Conservation (phyloP, 2,329 filamentous ascomycete genomes). For the Apiospora hydei region DNA sequence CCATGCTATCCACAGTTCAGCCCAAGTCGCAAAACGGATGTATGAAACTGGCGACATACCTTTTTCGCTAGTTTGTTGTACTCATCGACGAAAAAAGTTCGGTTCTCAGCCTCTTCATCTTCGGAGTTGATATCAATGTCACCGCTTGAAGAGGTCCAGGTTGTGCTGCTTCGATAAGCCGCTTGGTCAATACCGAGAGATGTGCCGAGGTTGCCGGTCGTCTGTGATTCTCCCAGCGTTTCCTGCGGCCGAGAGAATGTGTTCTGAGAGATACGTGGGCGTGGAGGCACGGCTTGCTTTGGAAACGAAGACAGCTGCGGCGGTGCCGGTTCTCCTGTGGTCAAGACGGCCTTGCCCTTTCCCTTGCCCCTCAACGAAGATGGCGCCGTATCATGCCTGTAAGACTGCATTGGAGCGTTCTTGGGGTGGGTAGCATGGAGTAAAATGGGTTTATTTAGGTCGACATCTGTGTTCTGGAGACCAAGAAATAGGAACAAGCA, state of each 20-base stretch:
- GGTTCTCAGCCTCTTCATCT: conserved; percentile 56
- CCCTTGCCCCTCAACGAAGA: conserved; percentile 30
- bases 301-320: conserved; percentile 28
- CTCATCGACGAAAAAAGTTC: conserved; percentile 58
- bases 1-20: conserved; percentile 53
- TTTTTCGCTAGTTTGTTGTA: conserved; percentile 68
- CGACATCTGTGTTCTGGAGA: neutral
- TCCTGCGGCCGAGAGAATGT: conserved; percentile 33
- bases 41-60: conserved; percentile 45
- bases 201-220: conserved; percentile 31
- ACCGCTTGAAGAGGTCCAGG: conserved; percentile 65
- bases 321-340: conserved; percentile 28
- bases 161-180: conserved; percentile 54
- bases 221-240: conserved; percentile 26
- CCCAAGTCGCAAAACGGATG: neutral
- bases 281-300: conserved; percentile 23
- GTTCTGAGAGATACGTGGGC: conserved; percentile 23
- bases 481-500: neutral
- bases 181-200: conserved; percentile 29
- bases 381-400: conserved; percentile 36
- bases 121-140: conserved; percentile 56
- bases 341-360: conserved; percentile 32
- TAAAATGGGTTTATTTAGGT: neutral
- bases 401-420: conserved; percentile 40
- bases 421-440: neutral